phyloP scores from a whole-genome alignment of 805 yeast genomes.

The Starmerella khaoyaiensis region DNA sequence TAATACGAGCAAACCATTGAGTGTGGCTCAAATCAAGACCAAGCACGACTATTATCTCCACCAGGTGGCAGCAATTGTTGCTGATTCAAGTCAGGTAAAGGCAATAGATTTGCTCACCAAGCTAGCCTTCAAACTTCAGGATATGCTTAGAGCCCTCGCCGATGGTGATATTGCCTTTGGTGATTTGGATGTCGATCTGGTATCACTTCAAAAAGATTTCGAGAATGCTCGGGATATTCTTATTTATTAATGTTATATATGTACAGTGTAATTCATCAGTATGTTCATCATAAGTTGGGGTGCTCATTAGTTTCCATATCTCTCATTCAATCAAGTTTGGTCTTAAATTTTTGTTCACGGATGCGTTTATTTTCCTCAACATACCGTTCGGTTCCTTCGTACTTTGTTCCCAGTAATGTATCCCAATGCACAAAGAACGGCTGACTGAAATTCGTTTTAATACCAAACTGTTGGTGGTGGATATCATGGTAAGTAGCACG shows the following conservation, averaged over 20 bases:
- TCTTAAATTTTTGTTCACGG: constrained; percentile 44
- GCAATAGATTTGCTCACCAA: too few species aligned
- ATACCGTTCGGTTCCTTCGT: constrained; percentile 52
- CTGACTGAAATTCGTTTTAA: constrained; percentile 84
- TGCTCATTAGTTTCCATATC: not conserved
- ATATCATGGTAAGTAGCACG: constrained; percentile 93
- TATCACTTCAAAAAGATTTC: too few species aligned
- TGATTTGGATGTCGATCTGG: too few species aligned
- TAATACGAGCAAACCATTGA: constrained; percentile 6
- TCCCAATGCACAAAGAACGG: constrained; percentile 98
- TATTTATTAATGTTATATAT: too few species aligned
- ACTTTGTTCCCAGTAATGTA: constrained; percentile 53
- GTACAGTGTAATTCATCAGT: too few species aligned
- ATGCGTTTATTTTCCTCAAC: constrained; percentile 51
- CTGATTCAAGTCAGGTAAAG: too few species aligned
- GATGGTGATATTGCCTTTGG: too few species aligned
- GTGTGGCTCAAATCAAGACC: constrained; percentile 28
- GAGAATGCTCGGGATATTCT: too few species aligned
- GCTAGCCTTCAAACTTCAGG: too few species aligned
- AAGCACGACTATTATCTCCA: constrained; percentile 27
- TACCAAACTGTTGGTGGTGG: constrained; percentile 93
- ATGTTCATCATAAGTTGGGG: too few species aligned
- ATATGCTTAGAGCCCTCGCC: too few species aligned
- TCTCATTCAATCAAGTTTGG: constrained; percentile 10
- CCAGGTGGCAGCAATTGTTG: constrained; percentile 18